A percentile compares a stretch with the other conserved stretches of the same genome.
phyloP scores from a whole-genome alignment of 75 land plant genomes.

The Chamaecyparis obtusa region DNA sequence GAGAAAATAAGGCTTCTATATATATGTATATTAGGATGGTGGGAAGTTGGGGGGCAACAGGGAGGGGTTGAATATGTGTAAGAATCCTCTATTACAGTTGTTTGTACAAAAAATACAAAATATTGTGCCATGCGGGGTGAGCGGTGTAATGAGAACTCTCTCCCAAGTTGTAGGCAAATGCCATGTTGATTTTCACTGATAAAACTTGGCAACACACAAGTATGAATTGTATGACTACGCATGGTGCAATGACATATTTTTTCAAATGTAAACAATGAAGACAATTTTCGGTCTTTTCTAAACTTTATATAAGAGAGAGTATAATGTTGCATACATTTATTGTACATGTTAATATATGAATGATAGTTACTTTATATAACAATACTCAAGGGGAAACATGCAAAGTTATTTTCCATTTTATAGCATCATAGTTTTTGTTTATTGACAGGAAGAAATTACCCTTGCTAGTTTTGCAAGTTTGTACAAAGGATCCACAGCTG shows the following conservation, averaged over 20 bases:
- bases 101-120: neutral
- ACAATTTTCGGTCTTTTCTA: too few species aligned
- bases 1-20: too few species aligned
- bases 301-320: neutral
- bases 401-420: too few species aligned
- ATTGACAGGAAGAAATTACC: neutral
- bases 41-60: too few species aligned
- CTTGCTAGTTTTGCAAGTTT: slow-evolving; percentile 49
- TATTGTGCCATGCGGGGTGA: neutral
- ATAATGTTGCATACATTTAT: neutral
- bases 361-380: neutral
- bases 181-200: neutral
- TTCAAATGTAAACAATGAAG: neutral
- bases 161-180: neutral
- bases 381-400: neutral
- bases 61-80: neutral
- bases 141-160: neutral
- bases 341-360: neutral
- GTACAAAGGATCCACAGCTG: slow-evolving; percentile 78
- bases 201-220: neutral
- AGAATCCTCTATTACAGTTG: neutral
- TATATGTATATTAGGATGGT: too few species aligned
- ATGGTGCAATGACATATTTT: neutral
- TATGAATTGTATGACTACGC: neutral
- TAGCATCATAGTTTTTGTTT: neutral